These are phyloP conservation scores for Arxiozyma slooffiae DNA, from an alignment of 1,139 yeast genomes.

Conservation along the genomic window DNA sequence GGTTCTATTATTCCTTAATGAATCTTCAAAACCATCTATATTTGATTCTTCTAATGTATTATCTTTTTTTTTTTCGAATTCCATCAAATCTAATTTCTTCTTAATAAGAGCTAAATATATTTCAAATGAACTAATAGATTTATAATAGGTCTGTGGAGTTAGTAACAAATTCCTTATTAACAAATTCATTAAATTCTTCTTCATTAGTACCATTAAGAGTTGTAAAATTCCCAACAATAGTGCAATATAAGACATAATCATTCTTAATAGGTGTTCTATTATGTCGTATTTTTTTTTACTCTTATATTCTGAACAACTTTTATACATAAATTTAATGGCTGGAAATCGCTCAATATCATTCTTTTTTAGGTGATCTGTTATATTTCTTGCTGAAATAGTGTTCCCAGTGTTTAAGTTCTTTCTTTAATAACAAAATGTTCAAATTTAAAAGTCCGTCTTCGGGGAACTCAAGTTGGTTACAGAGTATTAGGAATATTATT, in stretches of 20 bases:
- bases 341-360: conserved; percentile 24
- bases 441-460: background rate
- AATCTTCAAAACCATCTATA: background rate
- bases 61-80: background rate
- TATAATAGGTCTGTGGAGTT: conserved; percentile 31
- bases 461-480: background rate
- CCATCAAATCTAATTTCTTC: conserved; percentile 4
- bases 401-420: conserved; percentile 28
- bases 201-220: background rate
- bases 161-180: conserved; percentile 22
- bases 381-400: conserved; percentile 19
- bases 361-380: conserved; percentile 23
- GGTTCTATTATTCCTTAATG: background rate
- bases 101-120: conserved; percentile 26
- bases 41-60: background rate
- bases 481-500: no score
- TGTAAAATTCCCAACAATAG: background rate
- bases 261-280: conserved; percentile 3
- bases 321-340: conserved; percentile 23
- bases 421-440: conserved; percentile 1
- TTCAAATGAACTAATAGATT: conserved; percentile 28
- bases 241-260: background rate
- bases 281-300: conserved; percentile 6
- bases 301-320: conserved; percentile 23
- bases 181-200: background rate